These are phyloP conservation scores for Lentinula detonsa DNA, from an alignment of 768 basidiomycete species.

Conservation along the genomic window DNA sequence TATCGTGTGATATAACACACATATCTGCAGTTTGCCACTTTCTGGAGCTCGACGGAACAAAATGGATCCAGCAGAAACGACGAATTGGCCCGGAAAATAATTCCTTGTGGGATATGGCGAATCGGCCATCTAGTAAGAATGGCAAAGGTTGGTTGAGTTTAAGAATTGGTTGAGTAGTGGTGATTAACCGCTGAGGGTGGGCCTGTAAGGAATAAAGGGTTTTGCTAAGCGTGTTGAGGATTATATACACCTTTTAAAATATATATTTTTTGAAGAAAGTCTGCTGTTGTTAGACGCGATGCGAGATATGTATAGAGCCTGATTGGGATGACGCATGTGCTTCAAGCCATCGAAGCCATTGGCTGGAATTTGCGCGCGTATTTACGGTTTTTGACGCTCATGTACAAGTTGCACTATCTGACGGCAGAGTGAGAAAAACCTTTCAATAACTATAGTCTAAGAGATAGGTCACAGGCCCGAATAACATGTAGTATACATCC, in stretches of 20 bases:
- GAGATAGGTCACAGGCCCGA: neutral
- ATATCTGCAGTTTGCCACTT: slow-evolving; percentile 24
- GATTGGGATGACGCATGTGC: slow-evolving; percentile 1
- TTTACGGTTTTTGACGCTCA: neutral
- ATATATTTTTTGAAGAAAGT: neutral
- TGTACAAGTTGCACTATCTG: neutral
- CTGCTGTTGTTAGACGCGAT: neutral
- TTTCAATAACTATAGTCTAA: no score
- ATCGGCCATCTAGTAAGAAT: neutral
- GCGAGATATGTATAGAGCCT: neutral
- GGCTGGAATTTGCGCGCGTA: neutral
- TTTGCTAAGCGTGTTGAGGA: neutral
- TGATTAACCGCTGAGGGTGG: neutral
- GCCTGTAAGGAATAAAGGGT: neutral
- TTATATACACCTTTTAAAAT: neutral
- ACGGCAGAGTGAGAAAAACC: neutral
- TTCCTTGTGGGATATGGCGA: slow-evolving; percentile 9
- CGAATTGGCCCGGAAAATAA: slow-evolving; percentile 26
- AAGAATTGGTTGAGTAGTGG: neutral
- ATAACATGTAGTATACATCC: neutral
- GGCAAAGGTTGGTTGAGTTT: neutral
- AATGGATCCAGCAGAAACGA: slow-evolving; percentile 35
- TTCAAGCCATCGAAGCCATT: neutral
- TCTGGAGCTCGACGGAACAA: slow-evolving; percentile 24
- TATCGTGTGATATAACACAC: slow-evolving; percentile 27